Conservation (phyloP, 2,329 filamentous ascomycete genomes). For the Passalora sequoiae region DNA sequence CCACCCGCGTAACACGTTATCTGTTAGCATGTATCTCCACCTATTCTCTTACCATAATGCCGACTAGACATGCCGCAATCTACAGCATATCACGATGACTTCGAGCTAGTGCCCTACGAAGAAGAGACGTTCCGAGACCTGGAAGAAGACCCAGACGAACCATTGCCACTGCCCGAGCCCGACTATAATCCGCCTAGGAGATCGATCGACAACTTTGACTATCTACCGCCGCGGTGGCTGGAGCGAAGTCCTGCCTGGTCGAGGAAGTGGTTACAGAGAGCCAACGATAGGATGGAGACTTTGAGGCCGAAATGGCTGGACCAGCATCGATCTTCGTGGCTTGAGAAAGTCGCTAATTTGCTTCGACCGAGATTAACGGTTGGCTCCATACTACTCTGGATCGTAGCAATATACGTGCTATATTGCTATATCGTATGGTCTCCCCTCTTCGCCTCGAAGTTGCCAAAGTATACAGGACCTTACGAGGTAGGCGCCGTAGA, state of each 20-base stretch:
- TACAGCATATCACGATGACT: constrained; percentile 14
- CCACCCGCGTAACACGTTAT: too few relatives aligned
- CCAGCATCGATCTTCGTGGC: constrained; percentile 2
- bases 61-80: constrained; percentile 7
- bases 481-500: constrained; percentile 40
- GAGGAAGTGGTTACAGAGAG: constrained; percentile 11
- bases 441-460: constrained; percentile 36
- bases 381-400: constrained; percentile 11
- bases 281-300: constrained; percentile 12
- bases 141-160: constrained; percentile 17
- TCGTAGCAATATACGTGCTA: constrained; percentile 29
- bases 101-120: constrained; percentile 16
- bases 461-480: constrained; percentile 39
- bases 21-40: too few relatives aligned
- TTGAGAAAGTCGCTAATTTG: constrained; percentile 4
- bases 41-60: too few relatives aligned
- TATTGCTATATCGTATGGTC: constrained; percentile 37
- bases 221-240: constrained; percentile 12
- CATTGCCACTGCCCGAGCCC: constrained; percentile 9
- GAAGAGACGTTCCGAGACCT: constrained; percentile 8
- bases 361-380: constrained; percentile 13
- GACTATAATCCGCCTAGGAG: neutral
- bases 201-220: neutral
- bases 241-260: constrained; percentile 11
- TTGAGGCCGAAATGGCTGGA: constrained; percentile 17